A percentile compares a stretch with the other conserved stretches of the same genome.
These are phyloP conservation scores for Paraphoma sp. DNA, from an alignment of 2,329 filamentous ascomycete species.

Conservation along the genomic window DNA sequence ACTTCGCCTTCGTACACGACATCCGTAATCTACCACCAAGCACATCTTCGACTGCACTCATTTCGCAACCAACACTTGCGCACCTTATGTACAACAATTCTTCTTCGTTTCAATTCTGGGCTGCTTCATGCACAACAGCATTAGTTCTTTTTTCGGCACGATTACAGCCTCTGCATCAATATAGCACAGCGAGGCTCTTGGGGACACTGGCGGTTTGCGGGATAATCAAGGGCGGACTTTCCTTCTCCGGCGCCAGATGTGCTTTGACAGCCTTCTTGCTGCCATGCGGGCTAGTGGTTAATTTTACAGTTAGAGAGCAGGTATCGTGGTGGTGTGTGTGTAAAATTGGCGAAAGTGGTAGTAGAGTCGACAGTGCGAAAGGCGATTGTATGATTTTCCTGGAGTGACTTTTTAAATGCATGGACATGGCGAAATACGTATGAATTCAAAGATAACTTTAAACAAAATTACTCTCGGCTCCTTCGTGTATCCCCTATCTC, in stretches of 20 bases:
- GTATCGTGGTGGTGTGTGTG: too few species aligned
- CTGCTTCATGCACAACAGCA: constrained; percentile 3
- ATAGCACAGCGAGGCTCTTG: constrained; percentile 18
- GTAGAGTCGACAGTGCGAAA: not conserved
- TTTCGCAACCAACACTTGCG: constrained; percentile 4
- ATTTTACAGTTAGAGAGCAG: constrained; percentile 14
- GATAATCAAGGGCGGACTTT: not conserved
- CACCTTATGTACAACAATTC: constrained; percentile 19
- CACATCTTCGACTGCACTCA: constrained; percentile 2
- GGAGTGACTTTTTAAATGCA: constrained; percentile 6
- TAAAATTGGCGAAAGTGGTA: too few species aligned
- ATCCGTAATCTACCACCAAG: constrained; percentile 7
- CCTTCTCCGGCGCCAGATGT: constrained; percentile 10
- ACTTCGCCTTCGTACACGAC: constrained; percentile 1
- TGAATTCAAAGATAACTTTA: constrained; percentile 20
- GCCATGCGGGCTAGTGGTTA: not conserved
- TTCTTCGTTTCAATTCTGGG: constrained; percentile 6
- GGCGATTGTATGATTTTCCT: constrained; percentile 20
- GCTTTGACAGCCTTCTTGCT: constrained; percentile 28
- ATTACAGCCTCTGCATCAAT: constrained; percentile 14
- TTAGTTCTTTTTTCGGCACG: not conserved
- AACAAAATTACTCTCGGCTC: not conserved
- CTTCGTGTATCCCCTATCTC: not conserved
- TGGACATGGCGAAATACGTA: constrained; percentile 23
- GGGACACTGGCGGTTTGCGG: constrained; percentile 15